Evolutionary conservation across 176 grass and related monocot genomes (phyloP).

Genomic region (Cocos nucifera): DNA sequence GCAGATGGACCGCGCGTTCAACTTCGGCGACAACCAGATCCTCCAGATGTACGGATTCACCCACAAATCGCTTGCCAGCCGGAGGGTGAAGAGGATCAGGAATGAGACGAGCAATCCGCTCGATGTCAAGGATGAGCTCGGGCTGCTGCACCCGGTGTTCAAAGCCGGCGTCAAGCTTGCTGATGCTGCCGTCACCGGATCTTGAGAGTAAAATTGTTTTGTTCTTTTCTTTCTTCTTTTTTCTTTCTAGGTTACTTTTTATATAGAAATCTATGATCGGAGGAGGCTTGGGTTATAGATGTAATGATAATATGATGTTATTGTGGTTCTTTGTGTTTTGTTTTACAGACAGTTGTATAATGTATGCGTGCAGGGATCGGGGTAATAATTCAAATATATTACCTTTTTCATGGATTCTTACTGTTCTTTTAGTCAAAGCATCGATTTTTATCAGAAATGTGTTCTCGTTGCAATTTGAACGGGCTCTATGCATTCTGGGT

Average conservation of each 20-base stretch:
- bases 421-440: too few species aligned
- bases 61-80: constrained; percentile 74
- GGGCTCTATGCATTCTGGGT: too few species aligned
- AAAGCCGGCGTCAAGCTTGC: constrained; percentile 52
- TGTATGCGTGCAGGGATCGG: too few species aligned
- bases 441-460: too few species aligned
- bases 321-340: too few species aligned
- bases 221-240: not conserved
- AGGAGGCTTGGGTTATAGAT: too few species aligned
- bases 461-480: too few species aligned
- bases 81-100: constrained; percentile 82
- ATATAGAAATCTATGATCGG: too few species aligned
- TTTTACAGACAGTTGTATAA: too few species aligned
- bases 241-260: constrained; percentile 4
- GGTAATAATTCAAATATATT: too few species aligned
- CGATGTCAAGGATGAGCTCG: constrained; percentile 63
- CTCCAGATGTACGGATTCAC: constrained; percentile 96
- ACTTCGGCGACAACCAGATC: constrained; percentile 98
- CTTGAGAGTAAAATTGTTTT: constrained; percentile 5
- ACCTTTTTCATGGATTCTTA: too few species aligned
- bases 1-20: constrained; percentile 96
- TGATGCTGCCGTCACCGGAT: not conserved
- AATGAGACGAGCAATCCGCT: constrained; percentile 82
- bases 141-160: constrained; percentile 88
- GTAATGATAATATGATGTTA: too few species aligned